phyloP scores from a whole-genome alignment of 306 rosid species.

The Malus fusca region DNA sequence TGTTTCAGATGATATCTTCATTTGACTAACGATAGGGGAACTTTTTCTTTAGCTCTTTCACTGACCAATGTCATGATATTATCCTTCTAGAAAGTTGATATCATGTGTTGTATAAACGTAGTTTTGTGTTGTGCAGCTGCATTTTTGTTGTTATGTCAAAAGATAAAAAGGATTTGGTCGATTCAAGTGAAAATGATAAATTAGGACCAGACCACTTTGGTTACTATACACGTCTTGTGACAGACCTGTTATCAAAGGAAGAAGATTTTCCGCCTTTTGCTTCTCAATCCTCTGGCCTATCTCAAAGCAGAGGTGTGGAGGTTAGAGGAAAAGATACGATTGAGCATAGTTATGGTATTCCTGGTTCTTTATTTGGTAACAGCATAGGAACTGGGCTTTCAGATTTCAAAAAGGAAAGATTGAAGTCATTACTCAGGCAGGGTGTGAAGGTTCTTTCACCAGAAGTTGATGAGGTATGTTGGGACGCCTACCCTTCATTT shows the following conservation, averaged over 20 bases:
- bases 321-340: slow-evolving; percentile 21
- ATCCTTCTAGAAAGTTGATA: neutral
- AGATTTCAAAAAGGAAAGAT: slow-evolving; percentile 45
- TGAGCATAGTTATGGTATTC: slow-evolving; percentile 7
- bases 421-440: slow-evolving; percentile 62
- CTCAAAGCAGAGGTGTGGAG: slow-evolving; percentile 17
- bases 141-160: slow-evolving; percentile 56
- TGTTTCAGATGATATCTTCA: neutral
- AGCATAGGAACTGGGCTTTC: slow-evolving; percentile 43
- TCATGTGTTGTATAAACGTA: neutral
- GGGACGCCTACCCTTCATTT: slow-evolving; percentile 11
- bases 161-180: slow-evolving; percentile 23
- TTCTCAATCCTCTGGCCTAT: slow-evolving; percentile 16
- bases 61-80: neutral
- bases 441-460: slow-evolving; percentile 56
- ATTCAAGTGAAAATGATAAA: slow-evolving; percentile 26
- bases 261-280: slow-evolving; percentile 34
- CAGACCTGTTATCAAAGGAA: slow-evolving; percentile 46
- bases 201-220: slow-evolving; percentile 79
- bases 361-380: slow-evolving; percentile 33
- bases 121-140: slow-evolving; percentile 27
- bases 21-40: neutral
- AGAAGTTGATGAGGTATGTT: slow-evolving; percentile 77
- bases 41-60: neutral
- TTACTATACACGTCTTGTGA: slow-evolving; percentile 48